Conservation (phyloP, 1,284 basidiomycete genomes). For the Papiliotrema terrestris region DNA sequence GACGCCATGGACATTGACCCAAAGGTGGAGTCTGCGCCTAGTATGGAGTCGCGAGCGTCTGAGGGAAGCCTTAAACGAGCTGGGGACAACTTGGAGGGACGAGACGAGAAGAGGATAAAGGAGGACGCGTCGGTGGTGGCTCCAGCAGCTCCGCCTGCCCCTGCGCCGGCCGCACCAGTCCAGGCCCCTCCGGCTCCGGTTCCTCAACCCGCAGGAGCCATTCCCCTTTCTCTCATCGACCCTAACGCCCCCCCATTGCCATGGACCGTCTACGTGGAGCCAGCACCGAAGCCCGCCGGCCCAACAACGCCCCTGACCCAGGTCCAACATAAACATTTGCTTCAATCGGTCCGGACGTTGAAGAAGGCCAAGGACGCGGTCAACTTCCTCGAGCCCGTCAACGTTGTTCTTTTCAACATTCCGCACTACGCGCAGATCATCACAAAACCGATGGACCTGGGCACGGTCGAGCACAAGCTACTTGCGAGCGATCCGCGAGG, state of each 20-base stretch:
- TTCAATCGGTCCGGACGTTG: conserved; percentile 72
- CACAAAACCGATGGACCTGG: conserved; percentile 89
- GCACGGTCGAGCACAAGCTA: conserved; percentile 89
- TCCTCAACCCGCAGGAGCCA: background rate
- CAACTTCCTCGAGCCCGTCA: conserved; percentile 85
- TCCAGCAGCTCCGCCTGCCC: conserved; percentile 3
- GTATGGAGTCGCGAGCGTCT: conserved; percentile 12
- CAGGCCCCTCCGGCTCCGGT: conserved; percentile 4
- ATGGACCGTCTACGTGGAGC: conserved; percentile 32
- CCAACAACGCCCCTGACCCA: conserved; percentile 42
- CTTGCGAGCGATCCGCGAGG: conserved; percentile 63
- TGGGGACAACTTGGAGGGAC: conserved; percentile 30
- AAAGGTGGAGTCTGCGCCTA: conserved; percentile 8
- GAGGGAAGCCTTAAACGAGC: conserved; percentile 32
- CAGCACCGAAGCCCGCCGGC: conserved; percentile 34
- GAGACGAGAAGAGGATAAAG: conserved; percentile 36
- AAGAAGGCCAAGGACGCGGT: conserved; percentile 81
- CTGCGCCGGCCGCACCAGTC: background rate
- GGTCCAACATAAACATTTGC: conserved; percentile 76
- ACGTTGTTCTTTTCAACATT: conserved; percentile 81
- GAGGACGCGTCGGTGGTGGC: conserved; percentile 14
- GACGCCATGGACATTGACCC: conserved; percentile 27
- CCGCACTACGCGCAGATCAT: conserved; percentile 88
- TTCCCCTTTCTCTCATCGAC: conserved; percentile 5
- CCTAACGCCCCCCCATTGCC: conserved; percentile 12